Evolutionary conservation across 208 protist species (phyloP).

Genomic region (Trypanosoma conorhini): DNA sequence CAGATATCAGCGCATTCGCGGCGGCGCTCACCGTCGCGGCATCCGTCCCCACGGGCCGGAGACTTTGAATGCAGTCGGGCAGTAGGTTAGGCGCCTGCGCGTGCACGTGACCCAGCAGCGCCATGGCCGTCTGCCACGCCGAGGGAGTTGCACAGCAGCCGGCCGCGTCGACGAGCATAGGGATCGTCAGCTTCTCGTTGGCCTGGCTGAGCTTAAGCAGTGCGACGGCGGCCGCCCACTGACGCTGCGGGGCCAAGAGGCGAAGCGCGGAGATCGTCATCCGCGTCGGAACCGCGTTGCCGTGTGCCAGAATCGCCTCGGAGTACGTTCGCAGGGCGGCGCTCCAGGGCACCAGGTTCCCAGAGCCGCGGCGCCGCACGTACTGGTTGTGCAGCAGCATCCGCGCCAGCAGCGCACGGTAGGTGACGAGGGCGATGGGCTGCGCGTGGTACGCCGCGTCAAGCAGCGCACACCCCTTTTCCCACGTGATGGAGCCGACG

Average conservation of each 20-base stretch:
- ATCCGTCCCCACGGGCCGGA: constrained; percentile 58
- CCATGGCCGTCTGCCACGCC: constrained; percentile 54
- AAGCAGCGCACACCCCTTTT: constrained; percentile 57
- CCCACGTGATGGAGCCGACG: constrained; percentile 68
- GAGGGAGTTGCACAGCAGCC: constrained; percentile 52
- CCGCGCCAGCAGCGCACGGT: constrained; percentile 68
- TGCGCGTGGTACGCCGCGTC: constrained; percentile 79
- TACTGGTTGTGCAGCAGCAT: constrained; percentile 85
- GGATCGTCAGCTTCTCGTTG: constrained; percentile 68
- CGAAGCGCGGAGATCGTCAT: constrained; percentile 68
- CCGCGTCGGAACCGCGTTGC: constrained; percentile 51
- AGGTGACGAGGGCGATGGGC: constrained; percentile 48
- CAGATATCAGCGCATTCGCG: constrained; percentile 38
- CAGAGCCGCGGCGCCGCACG: constrained; percentile 33
- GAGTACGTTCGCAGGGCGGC: constrained; percentile 60
- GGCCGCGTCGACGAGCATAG: constrained; percentile 76
- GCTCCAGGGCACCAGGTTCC: constrained; percentile 53
- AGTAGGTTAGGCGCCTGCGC: constrained; percentile 55
- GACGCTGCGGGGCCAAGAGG: constrained; percentile 65
- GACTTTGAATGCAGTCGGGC: constrained; percentile 57
- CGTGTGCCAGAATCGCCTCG: constrained; percentile 71
- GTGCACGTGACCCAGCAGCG: constrained; percentile 64
- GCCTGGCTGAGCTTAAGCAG: constrained; percentile 63
- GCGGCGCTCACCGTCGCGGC: constrained; percentile 27
- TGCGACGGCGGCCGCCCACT: constrained; percentile 53